These are phyloP conservation scores for Sugiyamaella mastotermitis DNA, from an alignment of 805 yeast genomes.

Conservation along the genomic window DNA sequence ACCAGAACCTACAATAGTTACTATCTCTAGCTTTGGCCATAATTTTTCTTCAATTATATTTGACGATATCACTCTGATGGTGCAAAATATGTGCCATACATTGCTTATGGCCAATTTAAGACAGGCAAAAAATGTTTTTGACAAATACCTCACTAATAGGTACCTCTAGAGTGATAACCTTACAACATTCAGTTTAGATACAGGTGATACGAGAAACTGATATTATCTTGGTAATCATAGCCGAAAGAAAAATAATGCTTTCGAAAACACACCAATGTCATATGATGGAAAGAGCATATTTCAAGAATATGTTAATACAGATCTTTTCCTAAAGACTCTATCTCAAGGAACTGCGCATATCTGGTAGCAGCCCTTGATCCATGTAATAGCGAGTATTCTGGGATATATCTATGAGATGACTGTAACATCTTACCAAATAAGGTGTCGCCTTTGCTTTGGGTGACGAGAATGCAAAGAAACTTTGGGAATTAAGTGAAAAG, in stretches of 20 bases:
- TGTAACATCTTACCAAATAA: too few relatives aligned
- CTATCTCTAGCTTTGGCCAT: constrained; percentile 9
- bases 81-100: constrained; percentile 4
- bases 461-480: constrained; percentile 7
- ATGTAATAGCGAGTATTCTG: too few relatives aligned
- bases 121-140: constrained; percentile 12
- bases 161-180: constrained; percentile 6
- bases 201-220: too few relatives aligned
- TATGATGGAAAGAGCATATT: too few relatives aligned
- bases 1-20: constrained; percentile 7
- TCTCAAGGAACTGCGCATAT: constrained; percentile 7
- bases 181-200: constrained; percentile 9
- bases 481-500: constrained; percentile 10
- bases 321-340: constrained; percentile 6
- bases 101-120: constrained; percentile 14
- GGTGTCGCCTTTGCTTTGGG: too few relatives aligned
- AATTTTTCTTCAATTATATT: constrained; percentile 9
- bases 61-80: constrained; percentile 11
- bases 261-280: too few relatives aligned
- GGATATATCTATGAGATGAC: too few relatives aligned
- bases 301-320: too few relatives aligned
- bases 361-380: constrained; percentile 9
- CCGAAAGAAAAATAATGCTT: too few relatives aligned
- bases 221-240: too few relatives aligned
- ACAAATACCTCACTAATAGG: constrained; percentile 5